Conservation (phyloP, 2,329 filamentous ascomycete species). For the Alternaria rosae region DNA sequence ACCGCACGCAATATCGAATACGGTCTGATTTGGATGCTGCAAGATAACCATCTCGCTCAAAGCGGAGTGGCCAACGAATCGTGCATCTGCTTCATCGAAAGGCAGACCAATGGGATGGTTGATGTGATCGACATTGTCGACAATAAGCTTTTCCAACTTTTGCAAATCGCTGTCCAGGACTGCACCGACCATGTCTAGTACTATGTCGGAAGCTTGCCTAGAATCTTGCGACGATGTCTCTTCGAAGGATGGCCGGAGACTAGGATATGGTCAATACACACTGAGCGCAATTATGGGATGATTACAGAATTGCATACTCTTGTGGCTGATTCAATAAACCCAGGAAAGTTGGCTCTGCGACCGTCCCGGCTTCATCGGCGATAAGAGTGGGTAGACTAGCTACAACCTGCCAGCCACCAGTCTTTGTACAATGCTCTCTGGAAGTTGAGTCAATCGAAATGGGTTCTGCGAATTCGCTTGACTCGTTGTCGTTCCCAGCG, state of each 20-base stretch:
- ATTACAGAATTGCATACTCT: constrained; percentile 9
- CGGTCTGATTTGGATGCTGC: constrained; percentile 41
- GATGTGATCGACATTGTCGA: constrained; percentile 32
- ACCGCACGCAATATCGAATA: constrained; percentile 44
- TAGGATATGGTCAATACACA: constrained; percentile 7
- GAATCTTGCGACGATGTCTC: constrained; percentile 23
- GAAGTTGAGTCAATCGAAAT: neutral
- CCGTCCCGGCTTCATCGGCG: neutral
- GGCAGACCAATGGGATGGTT: constrained; percentile 42
- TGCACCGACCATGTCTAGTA: constrained; percentile 41
- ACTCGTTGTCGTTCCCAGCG: constrained; percentile 12
- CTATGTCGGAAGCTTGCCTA: constrained; percentile 14
- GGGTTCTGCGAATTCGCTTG: constrained; percentile 10
- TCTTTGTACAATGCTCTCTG: constrained; percentile 2
- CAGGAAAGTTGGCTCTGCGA: constrained; percentile 18
- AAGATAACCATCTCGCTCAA: constrained; percentile 36
- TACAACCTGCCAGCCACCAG: constrained; percentile 18
- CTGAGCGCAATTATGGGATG: neutral
- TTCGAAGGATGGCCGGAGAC: constrained; percentile 19
- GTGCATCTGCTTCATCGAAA: constrained; percentile 31
- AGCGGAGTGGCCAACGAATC: constrained; percentile 37
- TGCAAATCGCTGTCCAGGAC: constrained; percentile 33
- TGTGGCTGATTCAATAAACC: constrained; percentile 15
- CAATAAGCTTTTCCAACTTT: constrained; percentile 36
- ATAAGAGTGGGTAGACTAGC: neutral